phyloP scores from a whole-genome alignment of 805 yeast species.

The Saccharomycopsis selenospora region DNA sequence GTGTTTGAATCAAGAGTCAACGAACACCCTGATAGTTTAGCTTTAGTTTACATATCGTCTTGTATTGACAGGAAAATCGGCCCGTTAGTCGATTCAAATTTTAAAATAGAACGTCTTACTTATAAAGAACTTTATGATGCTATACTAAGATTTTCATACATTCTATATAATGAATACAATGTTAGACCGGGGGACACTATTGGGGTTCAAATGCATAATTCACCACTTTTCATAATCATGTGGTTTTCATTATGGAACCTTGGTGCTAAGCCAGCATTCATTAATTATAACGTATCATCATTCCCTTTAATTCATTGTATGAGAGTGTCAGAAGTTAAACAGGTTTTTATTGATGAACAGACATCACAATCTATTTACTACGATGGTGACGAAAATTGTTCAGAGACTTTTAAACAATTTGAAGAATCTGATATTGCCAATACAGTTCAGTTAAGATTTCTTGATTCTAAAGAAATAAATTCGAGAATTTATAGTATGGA shows the following conservation, averaged over 20 bases:
- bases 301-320: constrained; percentile 75
- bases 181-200: constrained; percentile 61
- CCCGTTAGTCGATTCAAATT: constrained; percentile 33
- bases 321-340: constrained; percentile 52
- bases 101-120: constrained; percentile 54
- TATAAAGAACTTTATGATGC: constrained; percentile 62
- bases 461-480: constrained; percentile 45
- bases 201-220: constrained; percentile 72
- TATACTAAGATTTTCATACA: constrained; percentile 57
- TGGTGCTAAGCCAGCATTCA: constrained; percentile 83
- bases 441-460: constrained; percentile 37
- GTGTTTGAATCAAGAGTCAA: constrained; percentile 50
- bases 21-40: constrained; percentile 43
- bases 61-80: constrained; percentile 28
- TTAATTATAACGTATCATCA: constrained; percentile 73
- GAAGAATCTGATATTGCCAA: constrained; percentile 13
- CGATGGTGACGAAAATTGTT: constrained; percentile 30
- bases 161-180: constrained; percentile 56
- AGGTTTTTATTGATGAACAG: constrained; percentile 70
- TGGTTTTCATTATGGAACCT: constrained; percentile 89
- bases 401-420: constrained; percentile 31
- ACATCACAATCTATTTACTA: constrained; percentile 42
- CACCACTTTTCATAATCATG: constrained; percentile 68
- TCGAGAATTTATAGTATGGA: constrained; percentile 33
- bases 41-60: constrained; percentile 43